Evolutionary conservation across 2,329 filamentous ascomycete genomes (phyloP), one percentile per base, ranked within the genome.

Genomic region (Curvularia verruculosa): DNA sequence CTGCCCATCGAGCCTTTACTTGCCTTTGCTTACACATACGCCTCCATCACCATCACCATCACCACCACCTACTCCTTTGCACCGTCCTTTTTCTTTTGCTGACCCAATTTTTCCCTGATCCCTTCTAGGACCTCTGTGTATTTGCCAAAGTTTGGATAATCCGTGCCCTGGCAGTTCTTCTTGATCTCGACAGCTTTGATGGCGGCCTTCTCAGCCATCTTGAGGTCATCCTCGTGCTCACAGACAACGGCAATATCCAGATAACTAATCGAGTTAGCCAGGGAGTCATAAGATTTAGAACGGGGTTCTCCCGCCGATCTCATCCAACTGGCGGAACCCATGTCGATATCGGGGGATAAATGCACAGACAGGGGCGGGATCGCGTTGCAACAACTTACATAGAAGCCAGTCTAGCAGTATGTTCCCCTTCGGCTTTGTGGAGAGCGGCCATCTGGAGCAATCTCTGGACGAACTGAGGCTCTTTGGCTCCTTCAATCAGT

Each of bases 181-280:
- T 67, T 71, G 36, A 73, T 59, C 54, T 65, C 46, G n/a, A 67
- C 45, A n/a, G 72, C 73, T 50, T 69, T 72, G n/a, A 29, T 37
- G 1, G 67, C 68, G 10, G 62, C 63, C 12, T 29, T 18, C 10
- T 59, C 49, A 1, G 68, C 74, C 52, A 65, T 59, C 40, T 44
- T 52, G 8, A 67, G 52, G 26, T 75, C 70, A 3, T 57, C 58
- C 4, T 59, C 59, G 3, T 50, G 13, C 54, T 75, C 73, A 41
- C 70, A 74, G 15, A 73, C 49, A 0, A 76, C 58, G 15, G 71
- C 73, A 28, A 75, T 65, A 36, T 75, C 73, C 13, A 75, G 50
- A 24, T 69, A 75, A 15, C 71, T 75, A 2, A 18, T 12, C 6
- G 2, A 3, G 49, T 67, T n/a, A 64, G 58, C 44, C 12, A 8